A percentile compares a stretch with the other conserved stretches of the same genome.
These are phyloP conservation scores for Creolimax fragrantissima DNA, from an alignment of 78 protist species.

Conservation along the genomic window DNA sequence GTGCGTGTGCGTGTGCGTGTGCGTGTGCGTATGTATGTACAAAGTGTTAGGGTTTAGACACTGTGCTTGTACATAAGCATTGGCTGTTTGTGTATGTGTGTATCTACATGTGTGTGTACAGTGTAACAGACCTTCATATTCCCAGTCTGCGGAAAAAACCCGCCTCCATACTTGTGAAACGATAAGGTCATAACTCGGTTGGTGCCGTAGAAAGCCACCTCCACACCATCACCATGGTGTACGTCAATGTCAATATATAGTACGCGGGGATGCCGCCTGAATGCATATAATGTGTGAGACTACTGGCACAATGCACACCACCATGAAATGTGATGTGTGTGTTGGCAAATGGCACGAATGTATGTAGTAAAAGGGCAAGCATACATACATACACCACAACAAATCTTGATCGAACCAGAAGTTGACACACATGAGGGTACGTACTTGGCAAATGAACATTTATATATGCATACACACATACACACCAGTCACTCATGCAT, in stretches of 20 bases:
- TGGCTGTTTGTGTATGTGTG: not conserved
- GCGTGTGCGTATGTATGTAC: not conserved
- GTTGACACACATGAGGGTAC: not conserved
- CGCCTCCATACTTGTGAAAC: slow-evolving; percentile 90
- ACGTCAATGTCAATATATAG: slow-evolving; percentile 95
- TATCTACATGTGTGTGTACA: not conserved
- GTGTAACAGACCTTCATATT: slow-evolving; percentile 44
- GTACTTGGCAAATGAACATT: not conserved
- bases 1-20: not conserved
- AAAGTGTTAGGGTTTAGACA: not conserved
- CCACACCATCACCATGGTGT: slow-evolving; percentile 96
- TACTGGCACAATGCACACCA: too few species aligned
- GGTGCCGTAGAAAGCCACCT: slow-evolving; percentile 81
- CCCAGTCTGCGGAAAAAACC: slow-evolving; percentile 89
- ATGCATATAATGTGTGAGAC: not conserved
- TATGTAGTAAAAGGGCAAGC: not conserved
- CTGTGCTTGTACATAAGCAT: not conserved
- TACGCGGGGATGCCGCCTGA: slow-evolving; percentile 72
- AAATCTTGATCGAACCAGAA: too few species aligned
- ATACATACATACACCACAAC: too few species aligned
- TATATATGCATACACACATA: not conserved
- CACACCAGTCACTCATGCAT: not conserved
- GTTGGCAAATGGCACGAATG: not conserved
- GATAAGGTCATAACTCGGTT: slow-evolving; percentile 93
- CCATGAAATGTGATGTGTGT: too few species aligned